Percentiles rank a stretch among this genome's conserved stretches.
Conservation (phyloP, 78 protist genomes). For the Goniomonas avonlea region DNA sequence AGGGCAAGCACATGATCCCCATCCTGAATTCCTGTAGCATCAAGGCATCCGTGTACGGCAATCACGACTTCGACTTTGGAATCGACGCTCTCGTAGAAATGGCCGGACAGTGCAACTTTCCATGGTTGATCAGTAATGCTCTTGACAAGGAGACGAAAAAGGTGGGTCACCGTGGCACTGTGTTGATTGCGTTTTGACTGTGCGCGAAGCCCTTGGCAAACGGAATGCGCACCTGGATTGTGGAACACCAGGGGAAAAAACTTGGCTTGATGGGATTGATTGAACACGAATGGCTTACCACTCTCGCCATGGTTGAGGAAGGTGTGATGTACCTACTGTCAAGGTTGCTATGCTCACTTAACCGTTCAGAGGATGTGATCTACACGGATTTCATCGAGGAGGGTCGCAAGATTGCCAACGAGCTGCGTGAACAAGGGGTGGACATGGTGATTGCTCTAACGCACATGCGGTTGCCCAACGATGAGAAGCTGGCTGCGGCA, state of each 20-base stretch:
- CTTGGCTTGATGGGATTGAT: slow-evolving; percentile 52
- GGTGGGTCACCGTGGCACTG: background rate
- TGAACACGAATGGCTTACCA: slow-evolving; percentile 42
- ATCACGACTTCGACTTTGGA: slow-evolving; percentile 44
- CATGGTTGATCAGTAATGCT: slow-evolving; percentile 47
- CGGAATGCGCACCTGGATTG: background rate
- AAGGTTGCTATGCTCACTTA: too few relatives aligned
- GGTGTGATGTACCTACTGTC: too few relatives aligned
- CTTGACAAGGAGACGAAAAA: background rate
- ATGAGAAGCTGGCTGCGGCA: background rate
- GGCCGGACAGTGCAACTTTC: background rate
- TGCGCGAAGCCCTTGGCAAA: background rate
- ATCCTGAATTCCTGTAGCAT: slow-evolving; percentile 31
- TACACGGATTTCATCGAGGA: background rate
- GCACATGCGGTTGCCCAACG: slow-evolving; percentile 48
- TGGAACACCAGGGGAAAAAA: background rate
- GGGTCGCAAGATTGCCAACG: background rate
- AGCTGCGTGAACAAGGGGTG: background rate
- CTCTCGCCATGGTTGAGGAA: background rate
- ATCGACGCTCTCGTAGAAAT: background rate
- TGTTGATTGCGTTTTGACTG: background rate
- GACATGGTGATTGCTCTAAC: slow-evolving; percentile 51
- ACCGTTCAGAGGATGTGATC: too few relatives aligned
- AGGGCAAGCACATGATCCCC: slow-evolving; percentile 49
- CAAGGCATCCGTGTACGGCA: slow-evolving; percentile 31